Evolutionary conservation across 495 filamentous ascomycete genomes (phyloP), one percentile per base, ranked within the genome.

Genomic region (Evansstolkia leycettana): DNA sequence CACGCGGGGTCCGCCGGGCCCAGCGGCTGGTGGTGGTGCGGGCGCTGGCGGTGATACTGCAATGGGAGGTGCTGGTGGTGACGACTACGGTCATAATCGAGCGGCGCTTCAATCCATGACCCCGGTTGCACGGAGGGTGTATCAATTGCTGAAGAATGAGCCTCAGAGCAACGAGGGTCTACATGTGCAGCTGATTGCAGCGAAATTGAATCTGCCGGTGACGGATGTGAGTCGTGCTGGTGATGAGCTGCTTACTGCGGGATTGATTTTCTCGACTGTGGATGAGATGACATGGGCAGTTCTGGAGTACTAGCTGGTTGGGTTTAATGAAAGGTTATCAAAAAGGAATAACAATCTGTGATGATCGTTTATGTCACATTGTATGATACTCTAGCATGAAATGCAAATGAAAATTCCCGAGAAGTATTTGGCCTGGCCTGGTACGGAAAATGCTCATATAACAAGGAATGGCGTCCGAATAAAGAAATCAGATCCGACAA

Each of bases 251-350:
- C 45, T 88, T 27, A 62, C 52, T 5, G 51, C 73, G 15, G 84
- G 86, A 31, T 45, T 84, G 48, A 82, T 92, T 33, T 98, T 85
- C 57, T 85, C 87, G 33, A 98, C 92, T 8, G 64, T 88, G 17
- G 87, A 96, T 62, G 90, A 98, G 45, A 54, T 69, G 37, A 87
- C 82, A 0, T 87, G 78, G 72, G 79, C 79, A 17, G 58, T 84
- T 39, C 59, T 87, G 23, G 78, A 84, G 16, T 73, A 66, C 36
- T 80, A 53, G 20, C 20, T 23, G 20, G 20, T 9, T 23, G 9
- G 20, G 9, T n/a, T n/a, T n/a, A 23, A 23, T 9, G 5, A 23
- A 23, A 9, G 20, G n/a, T n/a, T n/a, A n/a, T n/a, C n/a, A n/a
- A n/a, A n/a, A n/a, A n/a, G n/a, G n/a, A n/a, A n/a, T n/a, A n/a